phyloP scores from a whole-genome alignment of 768 basidiomycete species.

The Phylloporus arenicola region DNA sequence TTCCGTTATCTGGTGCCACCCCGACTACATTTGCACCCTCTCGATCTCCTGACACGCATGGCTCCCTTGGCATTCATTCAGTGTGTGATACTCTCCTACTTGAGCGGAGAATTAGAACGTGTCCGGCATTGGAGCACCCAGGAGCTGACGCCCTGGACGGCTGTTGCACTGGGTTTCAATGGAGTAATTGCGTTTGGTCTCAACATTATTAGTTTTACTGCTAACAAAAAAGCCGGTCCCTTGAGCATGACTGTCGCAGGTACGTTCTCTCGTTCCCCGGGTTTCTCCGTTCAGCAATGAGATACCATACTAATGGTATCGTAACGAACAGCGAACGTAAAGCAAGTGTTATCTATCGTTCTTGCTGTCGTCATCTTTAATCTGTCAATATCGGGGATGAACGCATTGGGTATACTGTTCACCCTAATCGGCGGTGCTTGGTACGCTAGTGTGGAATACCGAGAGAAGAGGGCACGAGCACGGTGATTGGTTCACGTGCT shows the following conservation, averaged over 20 bases:
- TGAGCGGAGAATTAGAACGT: conserved; percentile 72
- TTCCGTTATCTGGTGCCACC: conserved; percentile 27
- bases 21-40: conserved; percentile 54
- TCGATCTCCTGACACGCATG: conserved; percentile 86
- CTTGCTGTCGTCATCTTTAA: conserved; percentile 82
- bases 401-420: conserved; percentile 76
- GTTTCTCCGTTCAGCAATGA: background rate
- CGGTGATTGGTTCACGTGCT: conserved; percentile 2
- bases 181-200: conserved; percentile 86
- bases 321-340: conserved; percentile 66
- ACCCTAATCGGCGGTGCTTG: conserved; percentile 84
- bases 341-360: conserved; percentile 87
- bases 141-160: conserved; percentile 36
- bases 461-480: conserved; percentile 36
- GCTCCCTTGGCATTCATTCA: conserved; percentile 89
- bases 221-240: conserved; percentile 89
- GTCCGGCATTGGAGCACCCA: conserved; percentile 46
- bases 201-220: conserved; percentile 91
- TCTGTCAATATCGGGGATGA: conserved; percentile 71
- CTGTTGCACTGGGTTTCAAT: conserved; percentile 62
- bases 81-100: conserved; percentile 70
- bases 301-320: conserved; percentile 6
- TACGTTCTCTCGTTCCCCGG: conserved; percentile 30
- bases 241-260: conserved; percentile 89
- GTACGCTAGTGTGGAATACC: conserved; percentile 66